Base-by-base conservation (phyloP, 2,329 filamentous ascomycete genomes). In the Arthrobotrys conoides region DNA sequence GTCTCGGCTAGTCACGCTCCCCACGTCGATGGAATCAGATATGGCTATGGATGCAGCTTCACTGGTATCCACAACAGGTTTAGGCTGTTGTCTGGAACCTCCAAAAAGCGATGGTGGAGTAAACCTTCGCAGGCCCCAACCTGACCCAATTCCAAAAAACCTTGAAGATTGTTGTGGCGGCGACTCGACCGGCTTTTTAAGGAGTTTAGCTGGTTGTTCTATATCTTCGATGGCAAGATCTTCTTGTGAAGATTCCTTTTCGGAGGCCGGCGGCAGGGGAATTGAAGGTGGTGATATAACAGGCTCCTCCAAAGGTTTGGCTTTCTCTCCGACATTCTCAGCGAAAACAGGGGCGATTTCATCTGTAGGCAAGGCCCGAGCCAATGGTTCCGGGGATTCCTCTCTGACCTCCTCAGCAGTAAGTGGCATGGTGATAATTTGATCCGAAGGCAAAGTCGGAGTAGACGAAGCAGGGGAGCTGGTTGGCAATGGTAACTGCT, bases 81-180 rank as follows among this genome's bases (percentile, higher is more conserved):
- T 72, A 9, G 63, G 27, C 18, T 64, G 46, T 33, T 38, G 38
- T 36, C 33, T 63, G 18, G 22, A 57, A 12, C 49, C n/a, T 44
- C 51, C 51, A 24, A 78, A 61, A 14, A 78, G 53, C 9, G 75
- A 63, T 27, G 75, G 46, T 22, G 71, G 68, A 2, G 68, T 30
- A 38, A 78, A 78, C 20, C 20, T 61, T 18, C 67, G 66, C 10
- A 77, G 61, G 14, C 73, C 73, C 63, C 68, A 78, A 53, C 41
- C 63, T 22, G 63, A 49, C 16, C 63, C 55, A 18, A 78, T 55
- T 14, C 75, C 75, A 14, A 72, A 78, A 24, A 78, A 65, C 49
- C 63, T 36, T 27, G 63, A 68, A 33, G 55, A 53, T 22, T 4
- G 70, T 55, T 64, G 71, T 48, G 33, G 33, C 0, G 64, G 64